phyloP scores from a whole-genome alignment of 2,329 filamentous ascomycete species.

The Talaromyces islandicus region DNA sequence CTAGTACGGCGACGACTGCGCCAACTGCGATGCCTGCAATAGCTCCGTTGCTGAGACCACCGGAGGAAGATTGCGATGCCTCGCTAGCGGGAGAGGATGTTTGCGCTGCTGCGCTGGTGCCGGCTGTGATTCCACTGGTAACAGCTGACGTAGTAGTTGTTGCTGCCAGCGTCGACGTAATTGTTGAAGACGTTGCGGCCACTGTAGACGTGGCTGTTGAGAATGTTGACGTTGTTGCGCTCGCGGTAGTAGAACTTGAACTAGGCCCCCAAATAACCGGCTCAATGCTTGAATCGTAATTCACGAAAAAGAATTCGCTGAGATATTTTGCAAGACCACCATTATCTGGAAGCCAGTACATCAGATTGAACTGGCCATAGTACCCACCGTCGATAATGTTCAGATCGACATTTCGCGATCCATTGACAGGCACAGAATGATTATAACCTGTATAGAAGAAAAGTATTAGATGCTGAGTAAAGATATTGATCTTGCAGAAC shows the following conservation, averaged over 20 bases:
- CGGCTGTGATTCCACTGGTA: not conserved
- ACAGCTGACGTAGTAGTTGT: not conserved
- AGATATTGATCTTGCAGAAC: not conserved
- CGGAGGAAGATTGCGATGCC: not conserved
- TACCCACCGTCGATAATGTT: conserved; percentile 1
- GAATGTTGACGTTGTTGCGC: not conserved
- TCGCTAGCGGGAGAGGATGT: not conserved
- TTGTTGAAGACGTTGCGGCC: not conserved
- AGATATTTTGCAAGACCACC: not conserved
- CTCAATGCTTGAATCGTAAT: not conserved
- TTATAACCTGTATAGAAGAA: conserved; percentile 4
- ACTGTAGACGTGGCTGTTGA: not conserved
- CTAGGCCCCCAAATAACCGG: conserved; percentile 1
- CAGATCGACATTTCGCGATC: conserved; percentile 1
- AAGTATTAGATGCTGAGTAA: not conserved
- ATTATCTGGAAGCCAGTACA: not conserved
- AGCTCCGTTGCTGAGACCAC: conserved; percentile 2
- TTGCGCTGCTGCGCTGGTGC: not conserved
- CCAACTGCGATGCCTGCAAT: conserved; percentile 6
- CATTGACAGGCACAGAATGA: conserved; percentile 6
- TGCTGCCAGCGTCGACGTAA: not conserved
- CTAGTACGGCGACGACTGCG: not conserved
- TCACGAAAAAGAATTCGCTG: conserved; percentile 5
- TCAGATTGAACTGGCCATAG: conserved; percentile 8
- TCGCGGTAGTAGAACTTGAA: not conserved